phyloP scores from a whole-genome alignment of 106 monocot genomes.

The Dendrobium officinale region DNA sequence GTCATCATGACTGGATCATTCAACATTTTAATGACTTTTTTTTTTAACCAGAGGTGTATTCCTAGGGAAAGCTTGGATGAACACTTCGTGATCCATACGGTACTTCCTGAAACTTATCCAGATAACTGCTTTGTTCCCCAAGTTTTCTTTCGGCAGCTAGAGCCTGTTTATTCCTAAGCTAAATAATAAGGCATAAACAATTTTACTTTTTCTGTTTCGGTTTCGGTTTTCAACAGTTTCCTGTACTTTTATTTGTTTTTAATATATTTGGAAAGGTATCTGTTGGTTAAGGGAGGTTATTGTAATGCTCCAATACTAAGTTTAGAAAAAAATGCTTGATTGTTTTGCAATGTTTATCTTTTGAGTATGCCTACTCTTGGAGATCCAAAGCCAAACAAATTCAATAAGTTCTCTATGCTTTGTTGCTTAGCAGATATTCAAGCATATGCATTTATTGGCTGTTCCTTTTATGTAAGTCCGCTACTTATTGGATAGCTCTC shows the following conservation, averaged over 20 bases:
- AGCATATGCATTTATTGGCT: background rate
- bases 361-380: background rate
- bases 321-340: background rate
- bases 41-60: conserved; percentile 66
- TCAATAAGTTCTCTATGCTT: background rate
- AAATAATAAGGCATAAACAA: too few species aligned
- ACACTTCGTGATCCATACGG: conserved; percentile 87
- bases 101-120: conserved; percentile 25
- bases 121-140: background rate
- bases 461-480: background rate
- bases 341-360: background rate
- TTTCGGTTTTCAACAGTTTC: background rate
- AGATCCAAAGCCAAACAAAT: background rate
- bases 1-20: background rate
- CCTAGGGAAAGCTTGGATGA: conserved; percentile 81
- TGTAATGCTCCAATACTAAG: background rate
- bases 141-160: too few species aligned
- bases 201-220: too few species aligned
- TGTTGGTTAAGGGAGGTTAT: background rate
- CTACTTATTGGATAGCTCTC: too few species aligned
- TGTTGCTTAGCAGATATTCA: background rate
- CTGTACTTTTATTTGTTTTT: too few species aligned
- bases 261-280: too few species aligned
- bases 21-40: conserved; percentile 11
- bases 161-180: too few species aligned